Base-by-base conservation (phyloP, 345 rosid genomes). In the Isatis tinctoria region DNA sequence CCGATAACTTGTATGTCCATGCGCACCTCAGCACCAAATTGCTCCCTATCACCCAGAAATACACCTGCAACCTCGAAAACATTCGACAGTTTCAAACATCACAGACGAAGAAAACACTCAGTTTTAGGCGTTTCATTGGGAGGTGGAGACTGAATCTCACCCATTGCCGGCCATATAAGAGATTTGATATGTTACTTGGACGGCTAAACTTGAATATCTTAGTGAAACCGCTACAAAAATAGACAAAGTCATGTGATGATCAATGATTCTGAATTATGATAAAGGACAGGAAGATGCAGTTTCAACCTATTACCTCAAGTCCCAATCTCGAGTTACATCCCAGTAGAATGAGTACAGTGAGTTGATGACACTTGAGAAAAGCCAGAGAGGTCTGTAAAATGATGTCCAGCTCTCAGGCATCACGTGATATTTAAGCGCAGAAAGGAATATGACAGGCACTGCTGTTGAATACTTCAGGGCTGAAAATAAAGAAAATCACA, bases 301-400 rank as follows among this genome's bases (percentile, higher is more conserved):
- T n/a, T n/a, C n/a, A n/a, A n/a, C n/a, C n/a, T n/a, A n/a, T n/a
- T n/a, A 92, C 99, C 98, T 95, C 76, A 92, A 68, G 88, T 92
- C 98, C 99, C 99, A 95, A 85, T 95, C 99, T 58, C 99, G 86
- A 67, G 94, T 92, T 59, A 95, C 88, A 44, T 95, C 97, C 99
- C 99, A 95, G 80, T 92, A 92, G 83, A 92, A 95, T 9, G 99
- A 95, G 78, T 92, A 95, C 11, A 89, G 82, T 22, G 99, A 95
- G 83, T 95, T 95, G 75, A 95, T 51, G 60, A 92, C 87, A 53
- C 97, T 73, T 10, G 99, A 90, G 80, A 92, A 76, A 73, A 95
- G 98, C 98, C 99, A 95, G 26, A 92, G 89, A n/a, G 96, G 97
- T 63, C 94, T 85, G 70, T 90, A 95, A 69, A 84, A 80, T 59